These are phyloP conservation scores for Botrytis porri DNA, from an alignment of 2,329 filamentous ascomycete genomes.

Conservation along the genomic window DNA sequence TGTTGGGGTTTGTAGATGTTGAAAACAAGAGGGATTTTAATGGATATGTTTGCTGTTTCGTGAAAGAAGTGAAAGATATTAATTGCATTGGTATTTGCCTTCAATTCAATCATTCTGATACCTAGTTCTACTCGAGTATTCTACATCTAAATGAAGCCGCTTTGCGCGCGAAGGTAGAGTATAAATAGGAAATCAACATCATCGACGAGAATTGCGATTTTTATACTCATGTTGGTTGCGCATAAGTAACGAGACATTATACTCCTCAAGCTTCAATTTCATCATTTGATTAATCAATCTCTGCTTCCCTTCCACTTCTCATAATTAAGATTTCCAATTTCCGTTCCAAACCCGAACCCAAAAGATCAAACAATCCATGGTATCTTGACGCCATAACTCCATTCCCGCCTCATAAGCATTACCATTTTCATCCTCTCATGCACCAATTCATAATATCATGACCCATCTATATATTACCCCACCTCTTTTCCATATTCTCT, in stretches of 20 bases:
- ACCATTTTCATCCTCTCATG: neutral
- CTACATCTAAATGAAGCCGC: neutral
- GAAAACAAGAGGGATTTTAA: neutral
- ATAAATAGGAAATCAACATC: neutral
- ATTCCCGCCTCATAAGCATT: neutral
- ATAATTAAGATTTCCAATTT: neutral
- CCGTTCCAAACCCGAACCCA: neutral
- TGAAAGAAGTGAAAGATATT: neutral
- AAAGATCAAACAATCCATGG: slow-evolving; percentile 18
- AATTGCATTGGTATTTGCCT: neutral
- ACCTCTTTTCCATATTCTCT: too few relatives aligned
- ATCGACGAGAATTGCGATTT: neutral
- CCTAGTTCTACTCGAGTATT: neutral
- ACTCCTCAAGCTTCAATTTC: neutral
- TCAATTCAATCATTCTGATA: neutral
- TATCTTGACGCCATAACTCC: slow-evolving; percentile 15
- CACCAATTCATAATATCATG: neutral
- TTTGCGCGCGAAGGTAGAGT: neutral
- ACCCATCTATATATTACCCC: neutral
- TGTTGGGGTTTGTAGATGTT: neutral
- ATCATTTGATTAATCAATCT: neutral
- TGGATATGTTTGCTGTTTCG: neutral
- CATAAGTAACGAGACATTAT: neutral
- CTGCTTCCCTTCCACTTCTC: too few relatives aligned
- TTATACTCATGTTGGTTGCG: neutral